Percentiles rank a stretch among this genome's conserved stretches.
phyloP scores from a whole-genome alignment of 164 flowering plant genomes.

The Nymphaea colorata region DNA sequence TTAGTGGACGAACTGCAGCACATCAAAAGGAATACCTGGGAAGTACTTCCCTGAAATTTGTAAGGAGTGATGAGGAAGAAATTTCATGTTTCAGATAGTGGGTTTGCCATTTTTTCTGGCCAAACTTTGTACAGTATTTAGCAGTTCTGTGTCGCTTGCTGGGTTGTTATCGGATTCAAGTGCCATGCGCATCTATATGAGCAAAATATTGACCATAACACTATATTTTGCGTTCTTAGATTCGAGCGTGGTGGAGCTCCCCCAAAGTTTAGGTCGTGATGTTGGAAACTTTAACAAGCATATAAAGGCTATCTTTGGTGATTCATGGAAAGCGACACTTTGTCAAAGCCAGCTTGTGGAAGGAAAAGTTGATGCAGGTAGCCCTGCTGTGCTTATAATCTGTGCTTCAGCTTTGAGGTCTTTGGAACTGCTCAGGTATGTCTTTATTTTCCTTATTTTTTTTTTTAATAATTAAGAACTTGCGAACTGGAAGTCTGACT shows the following conservation, averaged over 20 bases:
- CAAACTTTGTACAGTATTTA: neutral
- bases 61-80: neutral
- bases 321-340: conserved; percentile 57
- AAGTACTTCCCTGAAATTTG: neutral
- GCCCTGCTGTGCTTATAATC: conserved; percentile 64
- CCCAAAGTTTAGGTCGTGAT: conserved; percentile 31
- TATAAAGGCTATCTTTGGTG: conserved; percentile 55
- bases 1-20: too few relatives aligned
- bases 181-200: neutral
- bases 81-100: neutral
- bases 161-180: neutral
- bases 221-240: conserved; percentile 21
- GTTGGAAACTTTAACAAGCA: conserved; percentile 31
- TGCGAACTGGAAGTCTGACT: neutral
- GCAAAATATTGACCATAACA: neutral
- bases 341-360: conserved; percentile 38
- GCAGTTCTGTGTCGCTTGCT: neutral
- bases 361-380: conserved; percentile 61
- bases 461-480: neutral
- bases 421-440: conserved; percentile 70
- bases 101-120: neutral
- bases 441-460: neutral
- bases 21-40: too few relatives aligned
- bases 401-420: conserved; percentile 73
- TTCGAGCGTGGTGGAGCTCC: conserved; percentile 38